Conservation (phyloP, 331 rosid species). For the Quercus phellos region DNA sequence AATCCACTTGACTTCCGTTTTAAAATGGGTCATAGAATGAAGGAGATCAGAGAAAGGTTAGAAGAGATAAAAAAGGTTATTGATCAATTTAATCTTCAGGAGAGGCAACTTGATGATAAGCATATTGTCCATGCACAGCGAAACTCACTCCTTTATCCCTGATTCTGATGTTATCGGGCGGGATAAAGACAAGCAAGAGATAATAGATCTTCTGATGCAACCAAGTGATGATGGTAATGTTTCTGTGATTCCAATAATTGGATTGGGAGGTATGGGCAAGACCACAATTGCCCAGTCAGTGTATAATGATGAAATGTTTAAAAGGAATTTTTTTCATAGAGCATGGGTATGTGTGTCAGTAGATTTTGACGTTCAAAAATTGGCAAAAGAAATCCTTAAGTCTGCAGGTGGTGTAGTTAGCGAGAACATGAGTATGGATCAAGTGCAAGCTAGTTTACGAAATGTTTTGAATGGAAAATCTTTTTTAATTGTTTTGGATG, state of each 20-base stretch:
- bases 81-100: background rate
- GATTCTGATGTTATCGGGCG: slow-evolving; percentile 28
- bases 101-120: background rate
- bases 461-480: background rate
- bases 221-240: background rate
- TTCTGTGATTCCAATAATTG: slow-evolving; percentile 20
- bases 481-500: slow-evolving; percentile 19
- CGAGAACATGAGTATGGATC: background rate
- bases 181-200: background rate
- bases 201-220: background rate
- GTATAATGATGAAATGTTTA: slow-evolving; percentile 19
- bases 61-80: slow-evolving; percentile 7
- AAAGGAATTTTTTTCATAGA: background rate
- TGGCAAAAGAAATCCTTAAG: background rate
- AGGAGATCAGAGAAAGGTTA: background rate
- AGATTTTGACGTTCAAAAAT: background rate
- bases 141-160: background rate
- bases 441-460: background rate
- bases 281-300: slow-evolving; percentile 22
- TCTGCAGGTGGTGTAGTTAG: background rate
- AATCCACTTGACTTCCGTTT: slow-evolving; percentile 18
- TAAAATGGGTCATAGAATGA: slow-evolving; percentile 1
- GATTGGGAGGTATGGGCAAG: slow-evolving; percentile 27
- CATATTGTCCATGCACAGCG: background rate
- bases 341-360: slow-evolving; percentile 21